Percentiles rank a stretch among this genome's conserved stretches.
Evolutionary conservation across 352 stramenopile species (phyloP).

Genomic region (Phytophthora boehmeriae): DNA sequence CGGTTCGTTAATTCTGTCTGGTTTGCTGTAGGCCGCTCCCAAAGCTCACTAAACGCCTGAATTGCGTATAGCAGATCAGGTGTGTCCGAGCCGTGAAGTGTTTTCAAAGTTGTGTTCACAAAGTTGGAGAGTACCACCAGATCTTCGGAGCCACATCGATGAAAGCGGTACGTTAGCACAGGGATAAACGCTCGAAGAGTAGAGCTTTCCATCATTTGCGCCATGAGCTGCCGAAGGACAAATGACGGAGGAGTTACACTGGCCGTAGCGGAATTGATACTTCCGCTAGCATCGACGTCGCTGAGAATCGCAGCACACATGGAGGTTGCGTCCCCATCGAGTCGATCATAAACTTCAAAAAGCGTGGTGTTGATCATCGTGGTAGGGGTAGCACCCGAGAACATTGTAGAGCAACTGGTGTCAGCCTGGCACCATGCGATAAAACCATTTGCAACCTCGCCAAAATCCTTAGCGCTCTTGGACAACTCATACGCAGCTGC

Average conservation of each 20-base stretch:
- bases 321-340: constrained; percentile 41
- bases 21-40: constrained; percentile 59
- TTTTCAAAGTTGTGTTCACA: constrained; percentile 29
- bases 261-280: constrained; percentile 12
- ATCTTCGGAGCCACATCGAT: constrained; percentile 57
- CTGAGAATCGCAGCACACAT: constrained; percentile 33
- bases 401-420: constrained; percentile 44
- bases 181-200: constrained; percentile 67
- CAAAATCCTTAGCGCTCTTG: constrained; percentile 50
- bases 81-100: constrained; percentile 6
- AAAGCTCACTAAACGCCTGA: constrained; percentile 79
- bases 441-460: constrained; percentile 48
- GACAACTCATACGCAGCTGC: constrained; percentile 24
- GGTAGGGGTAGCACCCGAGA: constrained; percentile 29
- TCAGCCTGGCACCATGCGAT: constrained; percentile 52
- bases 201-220: constrained; percentile 48
- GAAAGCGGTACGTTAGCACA: constrained; percentile 59
- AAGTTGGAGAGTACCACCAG: constrained; percentile 45
- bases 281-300: constrained; percentile 12
- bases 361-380: constrained; percentile 42
- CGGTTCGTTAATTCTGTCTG: constrained; percentile 44
- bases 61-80: constrained; percentile 60
- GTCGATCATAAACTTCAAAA: constrained; percentile 37
- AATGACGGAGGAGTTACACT: constrained; percentile 41
- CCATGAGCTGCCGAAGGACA: constrained; percentile 53